These are phyloP conservation scores for Yamadazyma mexicana DNA, from an alignment of 1,139 yeast species.

Conservation along the genomic window DNA sequence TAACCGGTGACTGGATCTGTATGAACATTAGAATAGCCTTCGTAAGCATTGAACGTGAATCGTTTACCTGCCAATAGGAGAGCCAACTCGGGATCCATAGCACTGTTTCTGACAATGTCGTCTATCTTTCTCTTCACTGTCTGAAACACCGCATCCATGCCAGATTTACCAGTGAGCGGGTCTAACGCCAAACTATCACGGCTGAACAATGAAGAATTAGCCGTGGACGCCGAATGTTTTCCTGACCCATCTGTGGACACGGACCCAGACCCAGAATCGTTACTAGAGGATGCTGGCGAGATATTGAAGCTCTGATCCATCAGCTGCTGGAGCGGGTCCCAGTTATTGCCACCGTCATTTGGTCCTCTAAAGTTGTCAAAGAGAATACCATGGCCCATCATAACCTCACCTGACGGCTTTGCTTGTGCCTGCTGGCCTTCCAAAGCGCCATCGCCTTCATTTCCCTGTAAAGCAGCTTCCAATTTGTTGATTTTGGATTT, in stretches of 20 bases:
- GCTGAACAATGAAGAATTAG: no score
- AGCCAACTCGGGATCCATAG: constrained; percentile 1
- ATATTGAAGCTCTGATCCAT: neutral
- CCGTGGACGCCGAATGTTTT: no score
- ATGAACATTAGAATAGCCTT: neutral
- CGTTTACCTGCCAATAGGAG: neutral
- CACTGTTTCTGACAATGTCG: neutral
- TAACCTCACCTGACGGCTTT: neutral
- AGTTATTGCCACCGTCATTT: no score
- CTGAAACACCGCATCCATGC: neutral
- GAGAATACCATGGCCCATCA: no score
- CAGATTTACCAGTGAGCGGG: neutral
- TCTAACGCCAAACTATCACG: neutral
- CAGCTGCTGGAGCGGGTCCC: no score
- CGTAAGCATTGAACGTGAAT: constrained; percentile 3
- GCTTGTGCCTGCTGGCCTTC: neutral
- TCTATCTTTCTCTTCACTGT: neutral
- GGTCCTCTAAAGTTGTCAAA: no score
- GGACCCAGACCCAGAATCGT: neutral
- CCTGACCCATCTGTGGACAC: no score
- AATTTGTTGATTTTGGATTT: constrained; percentile 2
- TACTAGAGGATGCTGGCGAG: neutral
- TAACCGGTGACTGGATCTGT: neutral
- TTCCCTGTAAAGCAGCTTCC: constrained; percentile 6
- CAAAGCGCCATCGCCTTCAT: neutral